Evolutionary conservation across 495 filamentous ascomycete genomes (phyloP), one percentile per base, ranked within the genome.

Genomic region (Talaromyces liani): DNA sequence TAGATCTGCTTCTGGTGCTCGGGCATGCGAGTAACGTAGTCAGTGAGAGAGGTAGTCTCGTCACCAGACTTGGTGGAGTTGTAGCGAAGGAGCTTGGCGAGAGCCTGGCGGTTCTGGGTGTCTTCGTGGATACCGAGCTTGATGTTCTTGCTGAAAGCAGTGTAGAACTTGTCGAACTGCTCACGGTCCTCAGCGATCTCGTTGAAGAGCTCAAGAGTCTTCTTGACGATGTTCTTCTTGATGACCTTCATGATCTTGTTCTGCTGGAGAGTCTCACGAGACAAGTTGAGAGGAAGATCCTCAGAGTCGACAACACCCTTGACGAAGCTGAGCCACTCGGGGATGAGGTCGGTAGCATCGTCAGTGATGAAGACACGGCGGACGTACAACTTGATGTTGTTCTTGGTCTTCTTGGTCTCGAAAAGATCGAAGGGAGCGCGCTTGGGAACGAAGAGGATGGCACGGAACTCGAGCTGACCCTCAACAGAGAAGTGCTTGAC

Each of bases 201-300:
- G 66, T 83, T 83, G 88, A 98, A 98, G 79, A 98, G 91, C 85
- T 98, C 94, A 59, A 98, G 91, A 61, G 91, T 90, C 92, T 98
- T 98, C 92, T 98, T 98, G 84, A 98, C 92, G 65, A 98, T 94
- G 88, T 98, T 98, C 92, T 98, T 98, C 85, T 91, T 93, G 87
- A 98, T 98, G 73, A 98, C 94, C 88, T 98, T 98, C 94, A 98
- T 96, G 84, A 98, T 98, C 91, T 98, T 98, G 89, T 98, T 98
- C 85, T 98, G 95, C 82, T 98, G 94, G 57, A 98, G 91, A 64
- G 95, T 98, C 87, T 98, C 94, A 88, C 94, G 95, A 77, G 95
- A 98, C 80, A 98, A 80, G 86, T 98, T 98, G 72, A 98, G 87
- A 65, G 94, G 94, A 39, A 98, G 89, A 80, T 98, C 94, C 85